Evolutionary conservation across 2,329 filamentous ascomycete species (phyloP).

Genomic region (Kalaharituber pfeilii): DNA sequence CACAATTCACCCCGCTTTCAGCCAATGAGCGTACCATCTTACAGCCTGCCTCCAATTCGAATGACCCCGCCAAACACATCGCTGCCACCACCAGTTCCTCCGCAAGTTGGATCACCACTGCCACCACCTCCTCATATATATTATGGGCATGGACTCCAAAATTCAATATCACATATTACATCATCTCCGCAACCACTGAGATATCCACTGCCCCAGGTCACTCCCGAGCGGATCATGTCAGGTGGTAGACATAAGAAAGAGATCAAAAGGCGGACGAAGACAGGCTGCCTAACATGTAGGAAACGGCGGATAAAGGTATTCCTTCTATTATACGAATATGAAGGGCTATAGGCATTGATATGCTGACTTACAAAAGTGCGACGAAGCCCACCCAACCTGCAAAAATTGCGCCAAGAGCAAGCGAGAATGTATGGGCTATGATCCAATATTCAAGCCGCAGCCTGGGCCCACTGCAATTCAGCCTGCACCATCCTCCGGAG

Average conservation of each 20-base stretch:
- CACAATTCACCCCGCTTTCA: constrained; percentile 30
- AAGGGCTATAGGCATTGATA: constrained; percentile 13
- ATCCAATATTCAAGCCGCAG: constrained; percentile 68
- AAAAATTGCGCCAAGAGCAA: constrained; percentile 81
- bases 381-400: constrained; percentile 86
- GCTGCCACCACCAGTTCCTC: constrained; percentile 25
- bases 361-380: constrained; percentile 46
- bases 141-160: constrained; percentile 36
- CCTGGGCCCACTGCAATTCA: constrained; percentile 54
- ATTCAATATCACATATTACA: constrained; percentile 33
- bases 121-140: constrained; percentile 32
- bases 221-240: constrained; percentile 39
- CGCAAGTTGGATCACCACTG: constrained; percentile 36
- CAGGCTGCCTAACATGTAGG: constrained; percentile 48
- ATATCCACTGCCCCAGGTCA: constrained; percentile 38
- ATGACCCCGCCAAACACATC: constrained; percentile 30
- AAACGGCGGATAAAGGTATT: constrained; percentile 57
- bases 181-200: constrained; percentile 35
- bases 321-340: constrained; percentile 16
- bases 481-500: constrained; percentile 39
- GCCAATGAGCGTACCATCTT: constrained; percentile 30
- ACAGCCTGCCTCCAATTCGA: constrained; percentile 36
- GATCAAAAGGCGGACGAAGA: constrained; percentile 59
- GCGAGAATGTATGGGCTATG: constrained; percentile 71
- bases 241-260: constrained; percentile 46